Evolutionary conservation across 371 early-diverging fungal species (phyloP), one percentile per base, ranked within the genome.

Genomic region (Lichtheimia ramosa): DNA sequence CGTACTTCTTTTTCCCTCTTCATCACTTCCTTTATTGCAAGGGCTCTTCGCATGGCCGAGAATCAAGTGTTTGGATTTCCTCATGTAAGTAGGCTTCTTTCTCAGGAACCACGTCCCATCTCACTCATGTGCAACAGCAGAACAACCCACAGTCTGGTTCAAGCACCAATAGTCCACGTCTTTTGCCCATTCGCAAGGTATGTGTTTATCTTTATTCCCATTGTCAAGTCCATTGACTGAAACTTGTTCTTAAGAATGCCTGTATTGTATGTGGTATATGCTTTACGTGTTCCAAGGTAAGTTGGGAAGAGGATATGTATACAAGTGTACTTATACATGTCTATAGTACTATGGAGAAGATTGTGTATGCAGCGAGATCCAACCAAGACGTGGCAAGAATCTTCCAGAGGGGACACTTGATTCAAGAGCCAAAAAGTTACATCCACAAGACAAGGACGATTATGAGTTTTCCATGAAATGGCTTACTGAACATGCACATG

Each of bases 351-450:
- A 74, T 69, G 78, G 73, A 15, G 59, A 54, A 27, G 70, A 74
- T 51, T 81, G 81, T 65, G 58, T 58, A 13, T 81, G 81, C 56
- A 61, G 63, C 25, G 81, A 81, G 57, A 58, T 68, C 12, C 81
- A 81, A 50, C 81, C 81, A 20, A 68, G 81, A 43, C 65, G 81
- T 20, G 81, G 81, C 10, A 77, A 77, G 50, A 81, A 81, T 56
- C 53, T 81, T 23, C 81, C 81, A 23, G 66, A 72, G 16, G 72
- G 74, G 5, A 70, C 71, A 3, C 58, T 81, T 21, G 81, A 81
- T 61, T 77, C 78, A 6, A 58, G 81, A 51, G 78, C 81, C 6
- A 81, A 81, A 46, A 77, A 76, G 56, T 59, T 81, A 13, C 51
- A 64, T 39, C 69, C 69, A 3, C 59, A 69, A 28, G 78, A 81